These are phyloP conservation scores for Angophora floribunda DNA, from an alignment of 345 rosid species.

Conservation along the genomic window DNA sequence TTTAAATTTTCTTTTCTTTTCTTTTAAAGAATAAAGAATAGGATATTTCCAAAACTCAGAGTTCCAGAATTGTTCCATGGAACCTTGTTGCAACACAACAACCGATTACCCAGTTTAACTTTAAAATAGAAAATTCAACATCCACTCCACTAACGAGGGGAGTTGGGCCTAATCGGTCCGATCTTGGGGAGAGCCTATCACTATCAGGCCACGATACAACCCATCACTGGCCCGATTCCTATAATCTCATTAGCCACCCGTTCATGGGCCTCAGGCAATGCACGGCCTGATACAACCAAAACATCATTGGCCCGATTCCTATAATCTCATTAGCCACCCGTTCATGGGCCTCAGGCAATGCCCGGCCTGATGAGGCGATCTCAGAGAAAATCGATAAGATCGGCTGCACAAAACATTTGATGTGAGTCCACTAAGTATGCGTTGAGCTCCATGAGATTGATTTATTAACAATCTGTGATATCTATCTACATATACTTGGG, in stretches of 20 bases:
- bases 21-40: not conserved
- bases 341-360: not conserved
- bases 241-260: not conserved
- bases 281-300: too few species aligned
- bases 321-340: not conserved
- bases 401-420: not conserved
- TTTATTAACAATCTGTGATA: not conserved
- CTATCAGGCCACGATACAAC: not conserved
- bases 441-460: not conserved
- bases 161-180: not conserved
- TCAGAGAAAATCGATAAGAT: not conserved
- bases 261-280: not conserved
- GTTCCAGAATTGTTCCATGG: rapidly evolving
- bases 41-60: not conserved
- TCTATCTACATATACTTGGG: not conserved
- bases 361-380: not conserved
- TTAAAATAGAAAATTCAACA: not conserved
- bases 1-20: not conserved
- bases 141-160: not conserved
- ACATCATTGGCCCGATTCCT: too few species aligned
- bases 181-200: not conserved
- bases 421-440: not conserved
- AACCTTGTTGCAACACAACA: rapidly evolving
- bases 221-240: too few species aligned
- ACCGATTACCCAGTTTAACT: not conserved